A percentile compares a stretch with the other conserved stretches of the same genome.
Evolutionary conservation across 495 filamentous ascomycete species (phyloP).

Genomic region (Penicillium waksmanii): DNA sequence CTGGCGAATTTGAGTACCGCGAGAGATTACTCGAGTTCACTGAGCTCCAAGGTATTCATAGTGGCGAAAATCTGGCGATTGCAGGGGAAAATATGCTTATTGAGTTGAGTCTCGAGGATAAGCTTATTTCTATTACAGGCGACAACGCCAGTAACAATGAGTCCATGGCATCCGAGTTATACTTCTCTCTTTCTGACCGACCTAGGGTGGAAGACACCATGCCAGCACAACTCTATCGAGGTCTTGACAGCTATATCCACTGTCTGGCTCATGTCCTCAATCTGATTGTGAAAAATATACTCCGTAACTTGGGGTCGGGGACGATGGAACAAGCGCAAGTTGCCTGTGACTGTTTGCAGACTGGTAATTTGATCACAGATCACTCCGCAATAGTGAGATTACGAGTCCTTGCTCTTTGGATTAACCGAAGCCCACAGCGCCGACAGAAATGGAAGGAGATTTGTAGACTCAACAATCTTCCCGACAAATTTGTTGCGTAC

Average conservation of each 20-base stretch:
- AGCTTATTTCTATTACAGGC: conserved; percentile 4
- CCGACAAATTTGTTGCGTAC: conserved; percentile 14
- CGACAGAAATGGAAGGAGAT: conserved; percentile 16
- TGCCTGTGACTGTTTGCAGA: background rate
- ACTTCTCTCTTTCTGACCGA: background rate
- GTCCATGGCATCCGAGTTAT: conserved; percentile 12
- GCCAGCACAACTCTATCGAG: background rate
- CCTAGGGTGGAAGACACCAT: conserved; percentile 1
- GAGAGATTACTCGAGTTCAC: conserved; percentile 19
- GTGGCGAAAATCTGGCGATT: conserved; percentile 14
- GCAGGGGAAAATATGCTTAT: conserved; percentile 15
- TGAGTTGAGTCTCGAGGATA: background rate
- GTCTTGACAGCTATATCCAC: conserved; percentile 18
- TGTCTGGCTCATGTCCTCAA: conserved; percentile 21
- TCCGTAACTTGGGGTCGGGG: conserved; percentile 8
- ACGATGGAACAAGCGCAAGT: background rate
- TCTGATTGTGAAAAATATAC: conserved; percentile 21
- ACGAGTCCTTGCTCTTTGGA: conserved; percentile 17
- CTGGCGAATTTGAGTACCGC: conserved; percentile 16
- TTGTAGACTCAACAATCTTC: conserved; percentile 1
- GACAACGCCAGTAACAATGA: conserved; percentile 11
- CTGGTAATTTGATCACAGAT: background rate
- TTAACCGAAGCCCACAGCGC: conserved; percentile 16
- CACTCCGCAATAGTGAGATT: conserved; percentile 14
- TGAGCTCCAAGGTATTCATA: conserved; percentile 19